These are phyloP conservation scores for Lotmaria passim DNA, from an alignment of 208 protist genomes.

Conservation along the genomic window DNA sequence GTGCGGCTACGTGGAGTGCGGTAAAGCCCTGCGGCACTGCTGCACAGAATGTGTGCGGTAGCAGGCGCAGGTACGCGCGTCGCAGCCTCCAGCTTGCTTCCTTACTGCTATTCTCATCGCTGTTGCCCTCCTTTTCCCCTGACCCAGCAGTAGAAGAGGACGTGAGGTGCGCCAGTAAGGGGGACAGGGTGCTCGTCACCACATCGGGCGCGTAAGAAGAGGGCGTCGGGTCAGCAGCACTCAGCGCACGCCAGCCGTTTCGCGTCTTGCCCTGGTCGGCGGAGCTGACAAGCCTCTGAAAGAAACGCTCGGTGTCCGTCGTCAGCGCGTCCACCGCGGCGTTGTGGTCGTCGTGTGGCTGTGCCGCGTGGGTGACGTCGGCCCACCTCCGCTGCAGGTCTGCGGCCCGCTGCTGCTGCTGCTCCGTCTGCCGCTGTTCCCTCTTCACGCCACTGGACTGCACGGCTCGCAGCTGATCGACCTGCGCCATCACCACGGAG, in stretches of 20 bases:
- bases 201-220: background rate
- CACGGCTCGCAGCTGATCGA: slow-evolving; percentile 3
- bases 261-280: background rate
- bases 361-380: background rate
- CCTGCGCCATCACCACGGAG: slow-evolving; percentile 8
- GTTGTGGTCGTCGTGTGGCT: background rate
- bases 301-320: background rate
- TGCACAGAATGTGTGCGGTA: slow-evolving; percentile 14
- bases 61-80: slow-evolving; percentile 17
- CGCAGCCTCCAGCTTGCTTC: slow-evolving; percentile 2
- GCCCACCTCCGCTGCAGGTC: slow-evolving; percentile 21
- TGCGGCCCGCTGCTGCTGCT: slow-evolving; percentile 15
- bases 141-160: background rate
- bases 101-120: background rate
- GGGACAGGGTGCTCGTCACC: background rate
- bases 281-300: background rate
- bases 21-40: background rate
- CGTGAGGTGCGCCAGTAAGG: background rate
- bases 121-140: background rate
- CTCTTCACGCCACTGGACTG: slow-evolving; percentile 8
- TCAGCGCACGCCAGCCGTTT: background rate
- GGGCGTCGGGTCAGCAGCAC: background rate
- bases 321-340: slow-evolving; percentile 12
- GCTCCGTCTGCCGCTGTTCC: slow-evolving; percentile 17
- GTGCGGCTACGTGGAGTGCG: background rate